A percentile compares a stretch with the other conserved stretches of the same genome.
These are phyloP conservation scores for Suillus subluteus DNA, from an alignment of 768 basidiomycete species.

Conservation along the genomic window DNA sequence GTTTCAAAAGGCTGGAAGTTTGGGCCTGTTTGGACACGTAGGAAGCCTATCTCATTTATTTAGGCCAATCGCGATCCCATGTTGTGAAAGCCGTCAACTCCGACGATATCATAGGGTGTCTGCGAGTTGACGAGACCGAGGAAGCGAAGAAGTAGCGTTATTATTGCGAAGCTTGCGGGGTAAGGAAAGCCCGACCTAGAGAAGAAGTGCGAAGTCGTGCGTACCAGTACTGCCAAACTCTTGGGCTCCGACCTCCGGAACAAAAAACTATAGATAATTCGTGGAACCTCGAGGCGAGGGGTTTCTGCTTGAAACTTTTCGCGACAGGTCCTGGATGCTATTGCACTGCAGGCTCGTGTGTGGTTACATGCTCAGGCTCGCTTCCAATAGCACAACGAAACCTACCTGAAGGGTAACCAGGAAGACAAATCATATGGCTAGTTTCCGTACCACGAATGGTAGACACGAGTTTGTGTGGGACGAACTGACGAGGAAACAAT, in stretches of 20 bases:
- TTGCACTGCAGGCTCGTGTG: background rate
- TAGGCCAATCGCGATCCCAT: slow-evolving; percentile 28
- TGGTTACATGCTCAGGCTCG: slow-evolving; percentile 5
- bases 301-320: background rate
- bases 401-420: slow-evolving; percentile 18
- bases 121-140: slow-evolving; percentile 23
- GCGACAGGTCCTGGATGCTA: background rate
- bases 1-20: slow-evolving; percentile 16
- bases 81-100: slow-evolving; percentile 23
- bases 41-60: slow-evolving; percentile 25
- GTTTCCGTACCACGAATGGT: slow-evolving; percentile 3
- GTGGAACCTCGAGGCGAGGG: slow-evolving; percentile 17
- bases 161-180: slow-evolving; percentile 7
- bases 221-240: slow-evolving; percentile 24
- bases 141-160: slow-evolving; percentile 18
- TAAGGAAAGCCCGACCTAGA: slow-evolving; percentile 26
- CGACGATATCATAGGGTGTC: slow-evolving; percentile 28
- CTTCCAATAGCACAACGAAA: slow-evolving; percentile 21
- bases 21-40: slow-evolving; percentile 8
- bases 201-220: slow-evolving; percentile 24
- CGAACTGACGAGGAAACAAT: background rate
- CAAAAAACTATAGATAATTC: slow-evolving; percentile 26
- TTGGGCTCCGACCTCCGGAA: slow-evolving; percentile 26
- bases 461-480: background rate
- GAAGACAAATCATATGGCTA: slow-evolving; percentile 20